Conservation (phyloP, 495 filamentous ascomycete species). For the Talaromyces adpressus region DNA sequence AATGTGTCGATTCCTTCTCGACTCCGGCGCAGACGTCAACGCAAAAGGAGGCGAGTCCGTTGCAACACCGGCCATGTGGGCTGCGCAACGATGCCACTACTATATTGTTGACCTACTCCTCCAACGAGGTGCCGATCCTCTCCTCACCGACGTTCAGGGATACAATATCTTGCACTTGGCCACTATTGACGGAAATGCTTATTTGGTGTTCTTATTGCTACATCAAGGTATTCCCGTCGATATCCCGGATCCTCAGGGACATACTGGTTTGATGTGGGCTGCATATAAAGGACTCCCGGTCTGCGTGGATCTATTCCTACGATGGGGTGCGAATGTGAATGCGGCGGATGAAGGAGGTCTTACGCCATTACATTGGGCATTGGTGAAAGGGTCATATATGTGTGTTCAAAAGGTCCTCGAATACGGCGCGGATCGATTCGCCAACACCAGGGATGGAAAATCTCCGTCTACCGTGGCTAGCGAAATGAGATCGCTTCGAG, state of each 20-base stretch:
- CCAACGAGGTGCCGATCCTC: slow-evolving; percentile 79
- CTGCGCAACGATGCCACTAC: slow-evolving; percentile 87
- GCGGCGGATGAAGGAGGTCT: slow-evolving; percentile 85
- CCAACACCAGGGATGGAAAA: slow-evolving; percentile 79
- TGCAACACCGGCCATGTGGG: slow-evolving; percentile 94
- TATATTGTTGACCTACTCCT: slow-evolving; percentile 78
- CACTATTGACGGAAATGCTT: slow-evolving; percentile 95
- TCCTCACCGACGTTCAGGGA: slow-evolving; percentile 83
- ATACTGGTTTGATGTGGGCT: slow-evolving; percentile 96
- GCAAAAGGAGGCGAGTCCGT: slow-evolving; percentile 89
- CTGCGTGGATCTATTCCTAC: slow-evolving; percentile 86
- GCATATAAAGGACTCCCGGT: slow-evolving; percentile 92
- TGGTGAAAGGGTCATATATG: slow-evolving; percentile 80
- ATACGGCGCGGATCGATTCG: slow-evolving; percentile 88
- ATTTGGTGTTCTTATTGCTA: slow-evolving; percentile 75
- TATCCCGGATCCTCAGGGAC: slow-evolving; percentile 76
- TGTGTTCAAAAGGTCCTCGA: slow-evolving; percentile 90
- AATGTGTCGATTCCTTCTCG: slow-evolving; percentile 90
- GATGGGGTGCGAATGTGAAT: slow-evolving; percentile 93
- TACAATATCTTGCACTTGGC: slow-evolving; percentile 96
- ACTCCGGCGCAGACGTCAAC: slow-evolving; percentile 85
- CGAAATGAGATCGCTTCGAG: slow-evolving; percentile 77
- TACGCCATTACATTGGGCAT: slow-evolving; percentile 90
- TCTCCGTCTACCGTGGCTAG: slow-evolving; percentile 74
- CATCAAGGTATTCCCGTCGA: slow-evolving; percentile 94